Percentiles rank a stretch among this genome's conserved stretches.
Conservation (phyloP, 1,284 basidiomycete genomes). For the Pyrrhoderma noxium region DNA sequence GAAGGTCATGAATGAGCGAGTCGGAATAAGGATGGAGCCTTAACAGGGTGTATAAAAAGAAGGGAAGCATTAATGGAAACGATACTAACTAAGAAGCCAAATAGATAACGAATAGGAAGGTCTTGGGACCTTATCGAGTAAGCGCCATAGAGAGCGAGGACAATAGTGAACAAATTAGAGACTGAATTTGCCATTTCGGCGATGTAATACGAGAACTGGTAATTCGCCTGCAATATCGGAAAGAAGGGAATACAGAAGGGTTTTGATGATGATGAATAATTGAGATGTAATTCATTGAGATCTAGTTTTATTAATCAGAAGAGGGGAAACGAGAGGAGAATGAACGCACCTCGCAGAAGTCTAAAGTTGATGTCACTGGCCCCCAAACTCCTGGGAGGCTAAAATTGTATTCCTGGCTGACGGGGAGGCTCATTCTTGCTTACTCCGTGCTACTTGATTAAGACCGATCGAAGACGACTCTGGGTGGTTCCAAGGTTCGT, state of each 20-base stretch:
- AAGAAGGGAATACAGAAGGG: constrained; percentile 1
- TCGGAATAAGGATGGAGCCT: not conserved
- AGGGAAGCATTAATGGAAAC: constrained; percentile 1
- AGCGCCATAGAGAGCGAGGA: constrained; percentile 41
- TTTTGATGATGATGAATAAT: not conserved
- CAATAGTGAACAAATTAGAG: constrained; percentile 53
- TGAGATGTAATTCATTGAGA: not conserved
- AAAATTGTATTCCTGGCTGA: constrained; percentile 12
- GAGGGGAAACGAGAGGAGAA: not conserved
- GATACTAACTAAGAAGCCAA: constrained; percentile 43
- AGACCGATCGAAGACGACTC: too few relatives aligned
- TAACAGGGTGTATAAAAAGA: not conserved
- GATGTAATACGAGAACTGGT: constrained; percentile 62
- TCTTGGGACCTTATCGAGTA: constrained; percentile 30
- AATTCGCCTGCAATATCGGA: constrained; percentile 42
- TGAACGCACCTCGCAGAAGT: constrained; percentile 60
- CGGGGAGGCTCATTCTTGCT: constrained; percentile 8
- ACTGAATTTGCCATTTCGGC: constrained; percentile 62
- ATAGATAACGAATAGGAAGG: constrained; percentile 44
- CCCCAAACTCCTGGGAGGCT: constrained; percentile 43
- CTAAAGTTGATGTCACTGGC: constrained; percentile 57
- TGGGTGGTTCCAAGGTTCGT: too few relatives aligned
- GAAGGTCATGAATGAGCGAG: not conserved
- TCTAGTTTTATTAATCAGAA: not conserved
- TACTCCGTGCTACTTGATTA: too few relatives aligned